phyloP scores from a whole-genome alignment of 2,329 filamentous ascomycete species.

The Purpureocillium lavendulum region DNA sequence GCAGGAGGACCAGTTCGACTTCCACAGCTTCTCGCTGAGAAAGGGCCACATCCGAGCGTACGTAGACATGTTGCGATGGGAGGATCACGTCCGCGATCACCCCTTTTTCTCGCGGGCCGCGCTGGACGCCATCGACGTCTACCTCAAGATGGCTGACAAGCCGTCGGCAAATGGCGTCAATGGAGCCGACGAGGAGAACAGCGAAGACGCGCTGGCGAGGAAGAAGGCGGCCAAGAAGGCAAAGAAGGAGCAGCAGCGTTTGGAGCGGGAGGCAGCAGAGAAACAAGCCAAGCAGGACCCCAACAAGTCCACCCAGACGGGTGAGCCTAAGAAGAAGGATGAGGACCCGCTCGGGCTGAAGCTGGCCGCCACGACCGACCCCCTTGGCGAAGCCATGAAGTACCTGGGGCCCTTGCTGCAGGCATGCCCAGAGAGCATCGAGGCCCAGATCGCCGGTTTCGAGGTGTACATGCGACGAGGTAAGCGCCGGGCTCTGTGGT shows the following conservation, averaged over 20 bases:
- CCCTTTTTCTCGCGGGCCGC: constrained; percentile 87
- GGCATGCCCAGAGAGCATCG: constrained; percentile 69
- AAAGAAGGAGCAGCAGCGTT: constrained; percentile 57
- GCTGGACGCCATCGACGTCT: constrained; percentile 71
- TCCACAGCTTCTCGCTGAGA: constrained; percentile 93
- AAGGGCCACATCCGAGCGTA: constrained; percentile 96
- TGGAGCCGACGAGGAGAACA: constrained; percentile 39
- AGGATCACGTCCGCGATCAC: constrained; percentile 83
- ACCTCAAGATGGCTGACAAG: constrained; percentile 70
- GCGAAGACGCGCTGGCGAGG: constrained; percentile 56
- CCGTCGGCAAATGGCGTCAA: constrained; percentile 58
- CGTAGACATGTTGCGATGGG: constrained; percentile 94
- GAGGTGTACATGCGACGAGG: constrained; percentile 80
- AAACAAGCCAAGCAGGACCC: constrained; percentile 74
- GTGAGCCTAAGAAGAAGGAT: constrained; percentile 77
- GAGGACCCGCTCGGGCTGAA: constrained; percentile 78
- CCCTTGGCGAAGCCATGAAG: constrained; percentile 79
- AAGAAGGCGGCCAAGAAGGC: constrained; percentile 91
- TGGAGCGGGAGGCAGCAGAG: constrained; percentile 72
- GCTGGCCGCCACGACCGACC: constrained; percentile 72
- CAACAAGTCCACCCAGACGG: constrained; percentile 62
- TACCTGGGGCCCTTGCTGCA: constrained; percentile 77
- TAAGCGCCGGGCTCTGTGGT: constrained; percentile 47
- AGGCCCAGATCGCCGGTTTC: constrained; percentile 78
- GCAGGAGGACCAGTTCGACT: constrained; percentile 98